These are phyloP conservation scores for Botrytis medusae DNA, from an alignment of 2,329 filamentous ascomycete species.

Conservation along the genomic window DNA sequence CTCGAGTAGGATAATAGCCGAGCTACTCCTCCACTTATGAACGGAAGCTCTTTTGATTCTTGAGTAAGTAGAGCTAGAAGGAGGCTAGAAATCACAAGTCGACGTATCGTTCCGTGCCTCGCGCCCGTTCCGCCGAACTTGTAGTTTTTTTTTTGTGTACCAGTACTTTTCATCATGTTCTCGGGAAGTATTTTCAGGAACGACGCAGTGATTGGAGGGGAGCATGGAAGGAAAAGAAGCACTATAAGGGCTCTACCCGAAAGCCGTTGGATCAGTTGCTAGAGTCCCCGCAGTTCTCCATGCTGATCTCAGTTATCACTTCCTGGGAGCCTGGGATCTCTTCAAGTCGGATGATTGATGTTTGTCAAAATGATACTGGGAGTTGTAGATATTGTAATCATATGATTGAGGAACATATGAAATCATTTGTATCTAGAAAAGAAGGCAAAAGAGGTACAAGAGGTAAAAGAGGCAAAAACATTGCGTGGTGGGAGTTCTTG, in stretches of 20 bases:
- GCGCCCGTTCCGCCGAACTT: conserved; percentile 5
- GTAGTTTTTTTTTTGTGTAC: background rate
- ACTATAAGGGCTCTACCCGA: background rate
- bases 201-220: background rate
- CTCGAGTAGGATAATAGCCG: conserved; percentile 1
- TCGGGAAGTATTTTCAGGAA: conserved; percentile 2
- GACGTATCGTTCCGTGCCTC: background rate
- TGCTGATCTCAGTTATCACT: background rate
- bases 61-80: background rate
- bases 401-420: background rate
- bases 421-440: background rate
- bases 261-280: background rate
- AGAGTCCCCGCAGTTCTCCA: conserved; percentile 7
- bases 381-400: background rate
- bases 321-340: background rate
- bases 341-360: background rate
- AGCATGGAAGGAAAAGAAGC: background rate
- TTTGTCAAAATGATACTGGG: background rate
- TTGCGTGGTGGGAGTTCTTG: background rate
- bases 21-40: background rate
- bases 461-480: background rate
- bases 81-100: background rate
- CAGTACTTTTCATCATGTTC: background rate
- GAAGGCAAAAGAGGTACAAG: background rate
- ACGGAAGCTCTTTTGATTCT: background rate